Conservation (phyloP, 192 early-diverging fungal genomes). For the Coemansia sp. region DNA sequence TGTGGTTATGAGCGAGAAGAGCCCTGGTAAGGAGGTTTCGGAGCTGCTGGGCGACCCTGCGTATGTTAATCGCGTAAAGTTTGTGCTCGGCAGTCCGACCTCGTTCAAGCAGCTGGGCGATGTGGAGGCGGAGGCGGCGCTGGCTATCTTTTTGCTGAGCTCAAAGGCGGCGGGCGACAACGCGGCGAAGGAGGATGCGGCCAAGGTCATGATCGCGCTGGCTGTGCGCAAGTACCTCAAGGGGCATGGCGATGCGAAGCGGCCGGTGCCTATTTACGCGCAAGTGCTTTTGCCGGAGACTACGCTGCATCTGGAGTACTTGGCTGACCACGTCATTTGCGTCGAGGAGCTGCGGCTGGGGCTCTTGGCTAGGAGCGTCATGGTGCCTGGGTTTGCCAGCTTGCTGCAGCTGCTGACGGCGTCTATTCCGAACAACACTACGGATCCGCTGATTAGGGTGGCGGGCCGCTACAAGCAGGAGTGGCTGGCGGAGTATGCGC, state of each 20-base stretch:
- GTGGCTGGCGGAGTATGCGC: slow-evolving; percentile 64
- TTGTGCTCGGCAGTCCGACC: slow-evolving; percentile 67
- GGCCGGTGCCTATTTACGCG: slow-evolving; percentile 52
- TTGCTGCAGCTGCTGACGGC: slow-evolving; percentile 65
- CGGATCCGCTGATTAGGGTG: slow-evolving; percentile 38
- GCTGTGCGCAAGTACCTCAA: slow-evolving; percentile 67
- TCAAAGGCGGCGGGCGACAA: slow-evolving; percentile 50
- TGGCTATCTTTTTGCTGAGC: slow-evolving; percentile 64
- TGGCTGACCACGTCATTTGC: slow-evolving; percentile 71
- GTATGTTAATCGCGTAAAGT: slow-evolving; percentile 66
- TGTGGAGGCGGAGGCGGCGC: slow-evolving; percentile 54
- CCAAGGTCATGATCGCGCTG: slow-evolving; percentile 68
- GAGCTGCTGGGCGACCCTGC: slow-evolving; percentile 65
- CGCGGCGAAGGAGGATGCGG: slow-evolving; percentile 63
- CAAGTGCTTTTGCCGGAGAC: slow-evolving; percentile 72
- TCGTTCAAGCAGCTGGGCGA: slow-evolving; percentile 58
- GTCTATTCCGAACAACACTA: slow-evolving; percentile 58
- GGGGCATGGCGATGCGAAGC: slow-evolving; percentile 5
- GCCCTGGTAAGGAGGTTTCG: slow-evolving; percentile 56
- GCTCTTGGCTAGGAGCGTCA: slow-evolving; percentile 65
- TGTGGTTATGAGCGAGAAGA: slow-evolving; percentile 63
- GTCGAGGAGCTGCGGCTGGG: slow-evolving; percentile 72
- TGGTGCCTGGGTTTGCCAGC: slow-evolving; percentile 71
- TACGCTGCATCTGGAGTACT: slow-evolving; percentile 64
- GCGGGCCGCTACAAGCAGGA: slow-evolving; percentile 22